Evolutionary conservation across 371 early-diverging fungal genomes (phyloP).

Genomic region (Zancudomyces culisetae): DNA sequence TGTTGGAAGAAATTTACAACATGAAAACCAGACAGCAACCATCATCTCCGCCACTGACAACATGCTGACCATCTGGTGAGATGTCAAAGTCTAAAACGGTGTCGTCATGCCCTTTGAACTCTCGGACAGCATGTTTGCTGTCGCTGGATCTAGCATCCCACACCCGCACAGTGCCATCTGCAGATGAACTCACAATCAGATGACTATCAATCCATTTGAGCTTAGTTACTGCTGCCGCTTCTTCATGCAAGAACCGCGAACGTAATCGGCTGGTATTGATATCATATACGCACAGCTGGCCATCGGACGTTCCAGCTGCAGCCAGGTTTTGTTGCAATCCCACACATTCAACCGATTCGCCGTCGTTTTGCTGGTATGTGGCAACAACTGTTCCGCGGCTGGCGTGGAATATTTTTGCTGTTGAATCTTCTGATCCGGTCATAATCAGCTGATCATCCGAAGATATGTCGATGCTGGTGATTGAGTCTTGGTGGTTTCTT

Average conservation of each 20-base stretch:
- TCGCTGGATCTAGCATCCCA: conserved; percentile 80
- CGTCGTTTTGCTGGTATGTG: conserved; percentile 28
- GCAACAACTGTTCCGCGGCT: conserved; percentile 4
- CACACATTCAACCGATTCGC: conserved; percentile 76
- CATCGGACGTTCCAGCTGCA: conserved; percentile 91
- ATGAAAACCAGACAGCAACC: conserved; percentile 22
- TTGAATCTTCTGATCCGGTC: conserved; percentile 62
- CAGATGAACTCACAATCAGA: conserved; percentile 67
- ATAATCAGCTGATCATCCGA: conserved; percentile 55
- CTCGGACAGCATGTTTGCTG: conserved; percentile 67
- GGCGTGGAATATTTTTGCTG: conserved; percentile 40
- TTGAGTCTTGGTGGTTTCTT: conserved; percentile 69
- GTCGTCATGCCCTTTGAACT: conserved; percentile 73
- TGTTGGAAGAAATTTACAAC: background rate
- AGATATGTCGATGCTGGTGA: conserved; percentile 55
- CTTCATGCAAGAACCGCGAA: conserved; percentile 78
- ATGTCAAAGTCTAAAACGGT: conserved; percentile 65
- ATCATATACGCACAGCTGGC: conserved; percentile 69
- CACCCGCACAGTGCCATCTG: conserved; percentile 80
- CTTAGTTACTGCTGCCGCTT: conserved; percentile 67
- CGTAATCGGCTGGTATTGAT: conserved; percentile 36
- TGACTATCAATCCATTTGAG: conserved; percentile 87
- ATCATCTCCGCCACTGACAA: conserved; percentile 23
- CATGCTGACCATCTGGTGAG: conserved; percentile 42
- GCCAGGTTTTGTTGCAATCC: conserved; percentile 69